These are phyloP conservation scores for Thielaviopsis ethacetica DNA, from an alignment of 2,329 filamentous ascomycete species.

Conservation along the genomic window DNA sequence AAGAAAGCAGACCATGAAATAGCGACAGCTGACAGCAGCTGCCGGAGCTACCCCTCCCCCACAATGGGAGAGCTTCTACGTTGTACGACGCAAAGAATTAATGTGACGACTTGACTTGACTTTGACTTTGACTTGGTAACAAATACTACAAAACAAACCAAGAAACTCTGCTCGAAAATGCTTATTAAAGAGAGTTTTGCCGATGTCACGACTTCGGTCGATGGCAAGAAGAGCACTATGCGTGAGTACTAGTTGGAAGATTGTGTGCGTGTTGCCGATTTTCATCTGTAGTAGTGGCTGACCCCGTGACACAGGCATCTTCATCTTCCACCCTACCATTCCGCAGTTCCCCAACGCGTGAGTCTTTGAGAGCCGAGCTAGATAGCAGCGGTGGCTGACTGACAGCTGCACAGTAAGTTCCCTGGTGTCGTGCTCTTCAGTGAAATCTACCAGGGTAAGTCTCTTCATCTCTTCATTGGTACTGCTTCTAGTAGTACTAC, in stretches of 20 bases:
- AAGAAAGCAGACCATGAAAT: not conserved
- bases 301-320: slow-evolving; percentile 53
- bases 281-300: too few relatives aligned
- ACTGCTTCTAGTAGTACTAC: too few relatives aligned
- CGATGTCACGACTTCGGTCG: slow-evolving; percentile 33
- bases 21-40: not conserved
- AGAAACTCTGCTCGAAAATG: too few relatives aligned
- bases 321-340: slow-evolving; percentile 73
- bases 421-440: slow-evolving; percentile 79
- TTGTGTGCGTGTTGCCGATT: too few relatives aligned
- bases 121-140: too few relatives aligned
- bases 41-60: not conserved
- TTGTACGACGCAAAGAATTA: not conserved
- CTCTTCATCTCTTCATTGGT: not conserved
- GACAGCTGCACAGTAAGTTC: slow-evolving; percentile 37
- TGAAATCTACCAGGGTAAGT: slow-evolving; percentile 83
- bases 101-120: too few relatives aligned
- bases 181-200: slow-evolving; percentile 36
- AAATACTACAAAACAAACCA: too few relatives aligned
- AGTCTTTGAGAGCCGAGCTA: slow-evolving; percentile 14
- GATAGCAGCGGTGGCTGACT: not conserved
- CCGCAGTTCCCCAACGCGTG: slow-evolving; percentile 75
- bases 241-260: slow-evolving; percentile 26
- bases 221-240: slow-evolving; percentile 39
- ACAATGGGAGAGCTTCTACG: not conserved